phyloP scores from a whole-genome alignment of 2,329 filamentous ascomycete genomes.

The Sporothrix luriei region DNA sequence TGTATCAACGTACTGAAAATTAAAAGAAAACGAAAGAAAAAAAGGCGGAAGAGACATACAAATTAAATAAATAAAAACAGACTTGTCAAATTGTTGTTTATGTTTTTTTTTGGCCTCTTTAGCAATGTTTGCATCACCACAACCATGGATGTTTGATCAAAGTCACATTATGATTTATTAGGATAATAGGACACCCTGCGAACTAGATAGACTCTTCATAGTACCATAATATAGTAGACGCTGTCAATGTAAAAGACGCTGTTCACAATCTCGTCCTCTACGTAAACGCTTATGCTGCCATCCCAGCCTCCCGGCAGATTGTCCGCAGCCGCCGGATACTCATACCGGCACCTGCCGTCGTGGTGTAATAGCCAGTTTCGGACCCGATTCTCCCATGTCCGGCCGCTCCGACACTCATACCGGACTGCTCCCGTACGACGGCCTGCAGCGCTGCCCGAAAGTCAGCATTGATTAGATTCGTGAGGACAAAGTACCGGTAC shows the following conservation, averaged over 20 bases:
- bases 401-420: neutral
- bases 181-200: too few relatives aligned
- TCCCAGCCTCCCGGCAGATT: neutral
- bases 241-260: neutral
- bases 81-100: too few relatives aligned
- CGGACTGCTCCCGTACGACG: slow-evolving; percentile 10
- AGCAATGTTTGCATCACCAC: too few relatives aligned
- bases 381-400: neutral
- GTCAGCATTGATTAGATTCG: slow-evolving; percentile 24
- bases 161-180: too few relatives aligned
- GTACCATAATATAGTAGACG: neutral
- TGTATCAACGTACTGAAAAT: too few relatives aligned
- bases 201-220: neutral
- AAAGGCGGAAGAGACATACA: too few relatives aligned
- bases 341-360: neutral
- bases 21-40: too few relatives aligned
- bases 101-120: too few relatives aligned
- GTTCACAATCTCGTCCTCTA: too few relatives aligned
- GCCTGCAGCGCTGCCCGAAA: slow-evolving; percentile 18
- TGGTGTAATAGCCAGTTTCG: neutral
- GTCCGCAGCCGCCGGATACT: slow-evolving; percentile 11
- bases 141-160: too few relatives aligned
- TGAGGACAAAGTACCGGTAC: slow-evolving; percentile 24
- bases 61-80: too few relatives aligned
- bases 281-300: neutral